A percentile compares a stretch with the other conserved stretches of the same genome.
These are phyloP conservation scores for Colletotrichum caudatum DNA, from an alignment of 2,329 filamentous ascomycete genomes.

Conservation along the genomic window DNA sequence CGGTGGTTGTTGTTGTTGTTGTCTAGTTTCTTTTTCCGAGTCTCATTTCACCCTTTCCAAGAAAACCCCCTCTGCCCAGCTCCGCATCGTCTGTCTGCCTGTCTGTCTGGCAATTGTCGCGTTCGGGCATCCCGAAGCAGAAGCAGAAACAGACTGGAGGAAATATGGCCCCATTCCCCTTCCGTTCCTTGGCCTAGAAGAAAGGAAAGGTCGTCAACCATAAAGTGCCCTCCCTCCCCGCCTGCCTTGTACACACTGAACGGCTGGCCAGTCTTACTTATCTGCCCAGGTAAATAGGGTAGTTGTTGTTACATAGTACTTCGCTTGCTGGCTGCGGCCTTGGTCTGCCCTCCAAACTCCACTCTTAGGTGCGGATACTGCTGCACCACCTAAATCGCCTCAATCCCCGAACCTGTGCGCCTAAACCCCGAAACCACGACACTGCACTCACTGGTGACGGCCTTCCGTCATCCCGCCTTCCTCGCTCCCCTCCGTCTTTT, in stretches of 20 bases:
- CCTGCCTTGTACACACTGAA: not conserved
- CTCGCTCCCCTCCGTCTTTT: slow-evolving; percentile 12
- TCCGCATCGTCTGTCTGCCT: not conserved
- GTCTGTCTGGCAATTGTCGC: not conserved
- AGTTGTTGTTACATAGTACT: too few relatives aligned
- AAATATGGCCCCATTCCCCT: not conserved
- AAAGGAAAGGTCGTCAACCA: not conserved
- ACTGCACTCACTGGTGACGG: slow-evolving; percentile 6
- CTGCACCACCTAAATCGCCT: slow-evolving; percentile 5
- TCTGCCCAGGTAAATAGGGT: too few relatives aligned
- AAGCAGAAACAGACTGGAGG: not conserved
- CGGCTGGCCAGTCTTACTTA: not conserved
- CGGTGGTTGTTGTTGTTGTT: not conserved
- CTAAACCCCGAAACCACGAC: slow-evolving; percentile 39
- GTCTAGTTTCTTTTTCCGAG: slow-evolving; percentile 15
- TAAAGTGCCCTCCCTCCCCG: not conserved
- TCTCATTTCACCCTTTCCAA: not conserved
- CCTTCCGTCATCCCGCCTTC: slow-evolving; percentile 34
- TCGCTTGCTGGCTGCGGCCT: not conserved
- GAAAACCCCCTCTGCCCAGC: not conserved
- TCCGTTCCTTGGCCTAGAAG: not conserved
- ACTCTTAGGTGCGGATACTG: not conserved
- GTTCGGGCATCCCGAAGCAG: slow-evolving; percentile 7
- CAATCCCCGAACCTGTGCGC: slow-evolving; percentile 33
- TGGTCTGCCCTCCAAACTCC: not conserved